phyloP scores from a whole-genome alignment of 1,284 basidiomycete genomes.

The Psilocybe mexicana region DNA sequence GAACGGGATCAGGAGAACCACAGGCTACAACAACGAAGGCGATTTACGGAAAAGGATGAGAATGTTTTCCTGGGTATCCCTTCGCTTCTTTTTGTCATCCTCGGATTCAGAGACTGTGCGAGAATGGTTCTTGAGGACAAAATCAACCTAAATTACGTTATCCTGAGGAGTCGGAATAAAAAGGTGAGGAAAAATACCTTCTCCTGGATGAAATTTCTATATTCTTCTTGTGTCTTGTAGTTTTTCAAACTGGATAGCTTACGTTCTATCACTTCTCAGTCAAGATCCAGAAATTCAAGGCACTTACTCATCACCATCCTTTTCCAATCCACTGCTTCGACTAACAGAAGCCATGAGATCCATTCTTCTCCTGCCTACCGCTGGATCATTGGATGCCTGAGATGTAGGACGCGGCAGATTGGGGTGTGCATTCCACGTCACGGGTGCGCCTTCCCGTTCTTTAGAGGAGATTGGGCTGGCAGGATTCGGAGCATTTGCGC shows the following conservation, averaged over 20 bases:
- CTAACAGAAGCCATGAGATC: constrained; percentile 68
- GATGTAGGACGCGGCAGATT: neutral
- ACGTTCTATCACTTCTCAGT: constrained; percentile 27
- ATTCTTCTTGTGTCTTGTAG: constrained; percentile 58
- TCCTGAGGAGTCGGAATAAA: neutral
- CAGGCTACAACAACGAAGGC: constrained; percentile 7
- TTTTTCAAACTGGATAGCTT: constrained; percentile 56
- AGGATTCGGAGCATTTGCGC: neutral
- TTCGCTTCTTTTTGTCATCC: constrained; percentile 38
- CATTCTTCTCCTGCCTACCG: constrained; percentile 38
- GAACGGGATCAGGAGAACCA: neutral
- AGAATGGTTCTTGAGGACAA: constrained; percentile 41
- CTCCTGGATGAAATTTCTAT: constrained; percentile 57
- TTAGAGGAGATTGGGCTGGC: neutral
- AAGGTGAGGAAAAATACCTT: constrained; percentile 46
- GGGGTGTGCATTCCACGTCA: neutral
- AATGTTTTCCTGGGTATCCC: constrained; percentile 61
- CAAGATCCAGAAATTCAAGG: neutral
- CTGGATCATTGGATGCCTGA: constrained; percentile 2
- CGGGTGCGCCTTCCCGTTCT: neutral
- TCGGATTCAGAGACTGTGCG: constrained; percentile 30
- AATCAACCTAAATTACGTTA: constrained; percentile 41
- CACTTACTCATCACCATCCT: constrained; percentile 69
- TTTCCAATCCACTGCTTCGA: constrained; percentile 69
- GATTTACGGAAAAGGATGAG: constrained; percentile 65